Conservation (phyloP, 208 protist genomes). For the Crithidia brevicula region DNA sequence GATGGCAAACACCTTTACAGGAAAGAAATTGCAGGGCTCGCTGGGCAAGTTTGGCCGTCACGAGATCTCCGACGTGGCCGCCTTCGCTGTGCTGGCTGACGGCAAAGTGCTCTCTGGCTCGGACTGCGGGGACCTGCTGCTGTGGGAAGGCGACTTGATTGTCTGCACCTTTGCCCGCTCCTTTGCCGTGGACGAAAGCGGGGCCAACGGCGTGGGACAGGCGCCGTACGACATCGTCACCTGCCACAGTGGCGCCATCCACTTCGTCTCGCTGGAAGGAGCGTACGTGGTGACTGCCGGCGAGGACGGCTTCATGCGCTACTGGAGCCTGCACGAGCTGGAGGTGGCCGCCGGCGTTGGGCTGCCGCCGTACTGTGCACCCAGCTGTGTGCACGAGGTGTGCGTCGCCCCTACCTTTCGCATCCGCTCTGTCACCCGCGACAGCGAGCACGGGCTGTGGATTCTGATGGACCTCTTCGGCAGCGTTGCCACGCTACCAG, state of each 20-base stretch:
- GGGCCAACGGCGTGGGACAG: slow-evolving; percentile 29
- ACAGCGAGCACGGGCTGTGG: slow-evolving; percentile 58
- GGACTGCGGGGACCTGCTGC: slow-evolving; percentile 93
- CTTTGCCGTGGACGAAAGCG: slow-evolving; percentile 30
- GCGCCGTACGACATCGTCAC: slow-evolving; percentile 41
- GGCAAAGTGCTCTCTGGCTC: slow-evolving; percentile 96
- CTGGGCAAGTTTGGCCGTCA: slow-evolving; percentile 98
- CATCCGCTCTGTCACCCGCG: slow-evolving; percentile 77
- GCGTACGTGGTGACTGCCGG: slow-evolving; percentile 92
- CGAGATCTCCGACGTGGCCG: slow-evolving; percentile 96
- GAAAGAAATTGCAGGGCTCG: slow-evolving; percentile 96
- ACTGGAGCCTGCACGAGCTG: slow-evolving; percentile 93
- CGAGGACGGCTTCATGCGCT: slow-evolving; percentile 95
- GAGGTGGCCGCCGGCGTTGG: slow-evolving; percentile 92
- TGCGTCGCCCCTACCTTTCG: slow-evolving; percentile 39
- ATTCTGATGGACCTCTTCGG: slow-evolving; percentile 88
- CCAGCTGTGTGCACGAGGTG: slow-evolving; percentile 84
- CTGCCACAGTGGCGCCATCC: slow-evolving; percentile 90
- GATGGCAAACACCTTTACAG: slow-evolving; percentile 98
- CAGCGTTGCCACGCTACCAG: slow-evolving; percentile 36
- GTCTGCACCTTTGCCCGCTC: slow-evolving; percentile 90
- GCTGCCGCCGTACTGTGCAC: slow-evolving; percentile 66
- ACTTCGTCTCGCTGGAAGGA: slow-evolving; percentile 82
- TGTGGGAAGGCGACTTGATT: slow-evolving; percentile 98
- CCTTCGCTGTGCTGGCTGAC: slow-evolving; percentile 93